phyloP scores from a whole-genome alignment of 2,329 filamentous ascomycete genomes.

The Cryphonectria radicalis region DNA sequence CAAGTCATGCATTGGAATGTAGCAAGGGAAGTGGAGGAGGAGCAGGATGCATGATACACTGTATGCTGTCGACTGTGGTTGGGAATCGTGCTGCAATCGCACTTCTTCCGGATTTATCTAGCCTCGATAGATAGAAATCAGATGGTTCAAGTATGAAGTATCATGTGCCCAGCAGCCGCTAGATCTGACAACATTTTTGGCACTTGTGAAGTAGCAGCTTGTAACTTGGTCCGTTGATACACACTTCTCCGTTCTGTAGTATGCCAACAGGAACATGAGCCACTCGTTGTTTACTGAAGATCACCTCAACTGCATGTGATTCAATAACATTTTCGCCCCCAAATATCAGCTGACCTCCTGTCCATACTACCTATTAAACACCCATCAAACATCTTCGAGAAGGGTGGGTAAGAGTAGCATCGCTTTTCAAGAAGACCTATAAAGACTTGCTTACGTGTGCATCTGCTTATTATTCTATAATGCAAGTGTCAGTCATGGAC shows the following conservation, averaged over 20 bases:
- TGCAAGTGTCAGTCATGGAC: not conserved
- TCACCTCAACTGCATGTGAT: too few relatives aligned
- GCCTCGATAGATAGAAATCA: not conserved
- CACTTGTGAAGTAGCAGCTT: too few relatives aligned
- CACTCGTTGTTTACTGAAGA: too few relatives aligned
- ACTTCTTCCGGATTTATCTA: not conserved
- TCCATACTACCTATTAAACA: too few relatives aligned
- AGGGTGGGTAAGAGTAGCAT: not conserved
- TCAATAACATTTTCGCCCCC: not conserved
- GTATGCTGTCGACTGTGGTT: not conserved
- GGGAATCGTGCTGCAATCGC: not conserved
- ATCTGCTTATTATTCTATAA: not conserved
- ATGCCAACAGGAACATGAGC: too few relatives aligned
- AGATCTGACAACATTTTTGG: too few relatives aligned
- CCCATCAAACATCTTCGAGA: too few relatives aligned
- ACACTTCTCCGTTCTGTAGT: too few relatives aligned
- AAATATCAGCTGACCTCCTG: not conserved
- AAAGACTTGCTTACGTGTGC: not conserved
- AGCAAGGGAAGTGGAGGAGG: not conserved
- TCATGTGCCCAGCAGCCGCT: not conserved
- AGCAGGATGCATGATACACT: not conserved
- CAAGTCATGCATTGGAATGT: not conserved
- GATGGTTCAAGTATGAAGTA: not conserved
- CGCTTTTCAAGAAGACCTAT: not conserved
- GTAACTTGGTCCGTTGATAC: too few relatives aligned